Base-by-base conservation (phyloP, 2,329 filamentous ascomycete species). In the Colletotrichum tropicale region DNA sequence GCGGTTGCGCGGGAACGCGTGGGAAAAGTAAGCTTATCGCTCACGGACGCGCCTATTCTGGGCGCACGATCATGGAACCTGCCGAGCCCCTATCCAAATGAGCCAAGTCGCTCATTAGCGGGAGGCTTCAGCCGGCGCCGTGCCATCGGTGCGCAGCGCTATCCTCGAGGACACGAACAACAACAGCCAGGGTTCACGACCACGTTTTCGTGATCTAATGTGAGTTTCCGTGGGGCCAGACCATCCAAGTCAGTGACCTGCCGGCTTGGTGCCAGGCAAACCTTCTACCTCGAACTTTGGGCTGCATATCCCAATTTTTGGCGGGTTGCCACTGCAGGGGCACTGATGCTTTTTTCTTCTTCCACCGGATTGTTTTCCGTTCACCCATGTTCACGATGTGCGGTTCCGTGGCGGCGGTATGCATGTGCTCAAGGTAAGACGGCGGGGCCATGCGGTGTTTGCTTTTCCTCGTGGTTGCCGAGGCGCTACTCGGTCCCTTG, bases 91-190 rank as follows among this genome's bases (percentile, higher is more conserved):
- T 16, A 38, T 26, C 13, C 21, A 60, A 52, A 28, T 26, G 9
- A 24, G 21, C 55, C 58, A 65, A 21, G 48, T 18, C 36, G 61
- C 24, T n/a, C 26, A 32, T 56, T 75, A 72, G 72, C 72, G 72
- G 72, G 62, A 72, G 68, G 68, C 72, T 73, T 68, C 69, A 48
- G 56, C n/a, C 60, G 68, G 68, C 28, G 67, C 60, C 72, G 68
- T 55, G 61, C 24, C 43, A 73, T 58, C 64, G 56, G 71, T 67
- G 70, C 62, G 38, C 70, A 70, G 26, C 70, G 34, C 73, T 75
- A 73, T 64, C 60, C 62, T 61, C 9, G 36, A 38, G 24, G 70
- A 32, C 60, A 64, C n/a, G 55, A 38, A 18, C 64, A 32, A n/a
- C 34, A 38, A 62, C 30, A 34, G 36, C 34, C 9, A 43, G 10